Evolutionary conservation across 2,329 filamentous ascomycete genomes (phyloP), one percentile per base, ranked within the genome.

Genomic region (Macroventuria anomochaeta): DNA sequence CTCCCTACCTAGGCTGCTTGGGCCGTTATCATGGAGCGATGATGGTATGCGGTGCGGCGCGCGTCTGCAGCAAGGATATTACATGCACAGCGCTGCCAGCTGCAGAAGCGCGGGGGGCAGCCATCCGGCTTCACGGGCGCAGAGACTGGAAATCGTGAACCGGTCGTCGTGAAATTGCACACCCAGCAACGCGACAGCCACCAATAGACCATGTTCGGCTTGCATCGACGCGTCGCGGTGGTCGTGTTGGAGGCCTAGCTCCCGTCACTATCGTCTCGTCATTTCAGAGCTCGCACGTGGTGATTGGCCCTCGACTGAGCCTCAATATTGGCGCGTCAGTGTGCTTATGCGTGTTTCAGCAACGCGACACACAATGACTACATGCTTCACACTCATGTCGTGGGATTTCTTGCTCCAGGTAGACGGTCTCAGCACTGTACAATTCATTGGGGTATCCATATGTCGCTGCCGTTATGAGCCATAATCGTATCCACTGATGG

Each of bases 391-490:
- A 39, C 15, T 17, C 1, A 21, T 23, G 25, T 21, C 43, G 29
- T 26, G 28, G 13, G 11, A 25, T 2, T 39, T 10, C 21, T 39
- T 20, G 21, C 23, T 21, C 23, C 5, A 38, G n/a, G 4, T 12
- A 37, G 5, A 29, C 13, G 20, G 28, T 54, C 44, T 43, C 49
- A 52, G 42, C 53, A 63, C 31, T 28, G 28, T 48, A 18, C 38
- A 56, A 49, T 55, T 58, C 46, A 42, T 49, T 49, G 46, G 64
- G 64, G 62, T 67, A 67, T 67, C 63, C 60, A 63, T 66, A 55
- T 54, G 47, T 60, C 54, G 43, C 55, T 61, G 61, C 62, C 61
- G 61, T 67, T 48, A 61, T 36, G 57, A 56, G 51, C 57, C 60
- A 55, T 63, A 59, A 49, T 64, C 58, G 50, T 58, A 47, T 57